phyloP scores from a whole-genome alignment of 2,329 filamentous ascomycete genomes.

The Fusarium nisikadoi region DNA sequence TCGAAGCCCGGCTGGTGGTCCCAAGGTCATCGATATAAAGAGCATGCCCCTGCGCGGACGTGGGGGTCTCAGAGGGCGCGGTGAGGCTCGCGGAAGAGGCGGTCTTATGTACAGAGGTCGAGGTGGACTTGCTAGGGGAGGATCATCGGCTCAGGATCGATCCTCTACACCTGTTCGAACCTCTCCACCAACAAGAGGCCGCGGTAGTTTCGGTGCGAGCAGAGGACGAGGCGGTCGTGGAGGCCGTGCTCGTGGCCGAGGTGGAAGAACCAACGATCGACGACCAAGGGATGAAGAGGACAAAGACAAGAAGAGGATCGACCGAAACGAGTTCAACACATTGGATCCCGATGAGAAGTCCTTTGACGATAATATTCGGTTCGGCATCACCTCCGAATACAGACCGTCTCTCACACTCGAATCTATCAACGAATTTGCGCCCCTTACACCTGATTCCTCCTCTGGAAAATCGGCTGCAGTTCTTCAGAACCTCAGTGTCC shows the following conservation, averaged over 20 bases:
- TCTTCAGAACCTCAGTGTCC: slow-evolving; percentile 50
- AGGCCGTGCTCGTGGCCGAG: slow-evolving; percentile 29
- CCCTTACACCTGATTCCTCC: slow-evolving; percentile 43
- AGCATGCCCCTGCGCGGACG: slow-evolving; percentile 47
- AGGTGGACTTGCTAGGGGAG: slow-evolving; percentile 30
- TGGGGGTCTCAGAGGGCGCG: slow-evolving; percentile 42
- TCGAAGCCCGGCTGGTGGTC: slow-evolving; percentile 28
- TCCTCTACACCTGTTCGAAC: slow-evolving; percentile 16
- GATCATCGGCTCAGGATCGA: slow-evolving; percentile 21
- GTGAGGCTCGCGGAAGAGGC: slow-evolving; percentile 30
- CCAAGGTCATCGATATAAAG: slow-evolving; percentile 54
- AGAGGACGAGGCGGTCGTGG: slow-evolving; percentile 35
- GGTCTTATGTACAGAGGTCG: slow-evolving; percentile 13
- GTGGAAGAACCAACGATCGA: slow-evolving; percentile 25
- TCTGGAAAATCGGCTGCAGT: slow-evolving; percentile 49
- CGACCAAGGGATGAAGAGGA: slow-evolving; percentile 40
- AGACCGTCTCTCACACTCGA: slow-evolving; percentile 50
- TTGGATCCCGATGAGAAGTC: slow-evolving; percentile 49
- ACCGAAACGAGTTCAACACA: slow-evolving; percentile 41
- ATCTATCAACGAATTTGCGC: slow-evolving; percentile 46
- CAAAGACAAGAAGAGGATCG: slow-evolving; percentile 41
- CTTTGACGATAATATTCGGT: slow-evolving; percentile 51
- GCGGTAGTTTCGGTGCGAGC: slow-evolving; percentile 23
- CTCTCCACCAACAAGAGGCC: slow-evolving; percentile 25
- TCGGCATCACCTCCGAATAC: slow-evolving; percentile 48